phyloP scores from a whole-genome alignment of 1,139 yeast species.

The Candida sp. region DNA sequence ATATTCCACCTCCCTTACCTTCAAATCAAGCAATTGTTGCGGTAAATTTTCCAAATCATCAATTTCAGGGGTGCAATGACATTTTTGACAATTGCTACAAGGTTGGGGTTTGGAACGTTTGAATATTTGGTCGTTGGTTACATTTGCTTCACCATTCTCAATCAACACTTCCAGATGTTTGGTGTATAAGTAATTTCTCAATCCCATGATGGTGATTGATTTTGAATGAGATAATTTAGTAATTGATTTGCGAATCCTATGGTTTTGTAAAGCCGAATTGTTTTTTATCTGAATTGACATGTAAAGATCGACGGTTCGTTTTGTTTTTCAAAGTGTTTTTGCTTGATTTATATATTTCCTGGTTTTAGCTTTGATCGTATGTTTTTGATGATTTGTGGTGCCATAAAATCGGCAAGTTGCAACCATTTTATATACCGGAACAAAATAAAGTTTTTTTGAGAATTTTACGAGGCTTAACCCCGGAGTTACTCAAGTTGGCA shows the following conservation, averaged over 20 bases:
- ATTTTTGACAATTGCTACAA: not conserved
- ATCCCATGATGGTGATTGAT: slow-evolving; percentile 30
- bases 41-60: slow-evolving; percentile 3
- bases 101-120: slow-evolving; percentile 2
- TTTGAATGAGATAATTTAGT: not conserved
- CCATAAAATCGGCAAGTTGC: not conserved
- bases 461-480: too few species aligned
- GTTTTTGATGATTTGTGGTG: not conserved
- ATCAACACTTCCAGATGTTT: slow-evolving; percentile 19
- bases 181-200: slow-evolving; percentile 42
- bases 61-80: not conserved
- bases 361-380: not conserved
- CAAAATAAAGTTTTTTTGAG: not conserved
- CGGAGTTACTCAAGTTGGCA: too few species aligned
- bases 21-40: not conserved
- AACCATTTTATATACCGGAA: not conserved
- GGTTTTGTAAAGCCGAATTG: not conserved
- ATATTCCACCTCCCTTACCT: not conserved
- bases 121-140: not conserved
- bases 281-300: not conserved
- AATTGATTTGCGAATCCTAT: not conserved
- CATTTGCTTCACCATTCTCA: not conserved
- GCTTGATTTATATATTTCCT: not conserved
- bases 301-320: too few species aligned
- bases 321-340: too few species aligned